phyloP scores from a whole-genome alignment of 345 rosid species.

The Litchi chinensis region DNA sequence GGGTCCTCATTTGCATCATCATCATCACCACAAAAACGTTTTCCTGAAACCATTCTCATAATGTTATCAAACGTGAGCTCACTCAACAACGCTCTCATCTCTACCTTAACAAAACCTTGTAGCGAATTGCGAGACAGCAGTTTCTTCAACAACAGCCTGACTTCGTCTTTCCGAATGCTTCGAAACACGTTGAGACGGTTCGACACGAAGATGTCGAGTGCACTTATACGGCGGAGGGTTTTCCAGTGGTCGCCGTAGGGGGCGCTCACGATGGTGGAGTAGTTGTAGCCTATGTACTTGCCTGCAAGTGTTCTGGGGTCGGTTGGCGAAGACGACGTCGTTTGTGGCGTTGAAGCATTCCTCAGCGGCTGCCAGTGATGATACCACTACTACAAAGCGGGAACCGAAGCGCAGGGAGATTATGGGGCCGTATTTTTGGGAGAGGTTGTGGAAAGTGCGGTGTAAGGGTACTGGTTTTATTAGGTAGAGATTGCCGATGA shows the following conservation, averaged over 20 bases:
- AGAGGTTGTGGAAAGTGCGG: conserved; percentile 25
- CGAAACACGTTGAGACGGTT: conserved; percentile 21
- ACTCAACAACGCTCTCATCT: conserved; percentile 13
- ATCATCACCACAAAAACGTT: conserved; percentile 34
- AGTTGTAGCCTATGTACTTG: conserved; percentile 28
- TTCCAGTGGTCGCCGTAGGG: conserved; percentile 39
- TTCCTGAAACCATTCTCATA: conserved; percentile 30
- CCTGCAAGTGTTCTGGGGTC: conserved; percentile 24
- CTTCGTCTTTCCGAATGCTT: conserved; percentile 25
- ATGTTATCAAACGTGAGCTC: conserved; percentile 23
- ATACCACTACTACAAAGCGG: conserved; percentile 27
- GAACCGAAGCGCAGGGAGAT: conserved; percentile 32
- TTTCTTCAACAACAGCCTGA: conserved; percentile 15
- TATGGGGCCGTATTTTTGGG: conserved; percentile 32
- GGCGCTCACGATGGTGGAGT: conserved; percentile 17
- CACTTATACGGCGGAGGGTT: conserved; percentile 34
- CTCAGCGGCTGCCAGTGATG: conserved; percentile 23
- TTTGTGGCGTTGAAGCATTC: conserved; percentile 36
- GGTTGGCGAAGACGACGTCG: conserved; percentile 37
- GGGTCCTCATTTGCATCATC: conserved; percentile 14
- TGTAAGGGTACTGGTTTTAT: conserved; percentile 27
- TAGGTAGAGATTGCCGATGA: conserved; percentile 41
- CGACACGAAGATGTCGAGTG: conserved; percentile 28
- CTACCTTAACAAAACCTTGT: conserved; percentile 11
- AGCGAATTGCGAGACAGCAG: conserved; percentile 9